Percentiles rank a stretch among this genome's conserved stretches.
These are phyloP conservation scores for Pugionium cornutum DNA, from an alignment of 345 rosid genomes.

Conservation along the genomic window DNA sequence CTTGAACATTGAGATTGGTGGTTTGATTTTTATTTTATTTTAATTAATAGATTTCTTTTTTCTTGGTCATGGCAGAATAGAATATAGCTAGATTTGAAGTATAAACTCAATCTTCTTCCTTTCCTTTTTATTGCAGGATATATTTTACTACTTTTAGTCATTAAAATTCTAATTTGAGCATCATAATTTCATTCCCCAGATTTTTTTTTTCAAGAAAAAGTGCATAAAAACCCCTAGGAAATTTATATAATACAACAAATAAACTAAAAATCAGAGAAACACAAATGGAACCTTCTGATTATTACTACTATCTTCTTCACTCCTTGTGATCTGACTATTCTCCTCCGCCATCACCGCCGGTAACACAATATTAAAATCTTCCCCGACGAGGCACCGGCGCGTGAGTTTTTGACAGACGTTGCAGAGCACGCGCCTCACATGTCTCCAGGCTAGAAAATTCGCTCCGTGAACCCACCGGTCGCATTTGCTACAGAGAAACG, in stretches of 20 bases:
- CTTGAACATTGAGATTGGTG: constrained; percentile 5
- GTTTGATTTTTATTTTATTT: background rate
- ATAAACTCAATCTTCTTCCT: background rate
- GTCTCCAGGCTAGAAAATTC: constrained; percentile 79
- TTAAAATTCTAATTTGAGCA: constrained; percentile 10
- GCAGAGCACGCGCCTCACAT: constrained; percentile 71
- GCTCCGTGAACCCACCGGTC: constrained; percentile 79
- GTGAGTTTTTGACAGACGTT: constrained; percentile 61
- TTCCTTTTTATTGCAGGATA: background rate
- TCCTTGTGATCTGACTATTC: constrained; percentile 7
- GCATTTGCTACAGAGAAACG: constrained; percentile 65
- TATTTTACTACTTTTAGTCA: constrained; percentile 12
- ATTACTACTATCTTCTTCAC: constrained; percentile 36
- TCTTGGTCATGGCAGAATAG: background rate
- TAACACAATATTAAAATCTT: constrained; percentile 41
- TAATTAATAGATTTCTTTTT: background rate
- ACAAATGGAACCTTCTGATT: constrained; percentile 49
- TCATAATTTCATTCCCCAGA: background rate
- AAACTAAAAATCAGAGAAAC: constrained; percentile 53
- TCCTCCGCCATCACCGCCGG: constrained; percentile 1
- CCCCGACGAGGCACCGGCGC: constrained; percentile 58
- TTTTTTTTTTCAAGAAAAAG: constrained; percentile 1
- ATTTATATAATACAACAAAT: constrained; percentile 12
- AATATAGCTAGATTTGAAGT: background rate
- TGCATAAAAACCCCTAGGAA: constrained; percentile 27